Percentiles rank a stretch among this genome's conserved stretches.
Evolutionary conservation across 306 rosid genomes (phyloP).

Genomic region (Herpetospermum pedunculosum): DNA sequence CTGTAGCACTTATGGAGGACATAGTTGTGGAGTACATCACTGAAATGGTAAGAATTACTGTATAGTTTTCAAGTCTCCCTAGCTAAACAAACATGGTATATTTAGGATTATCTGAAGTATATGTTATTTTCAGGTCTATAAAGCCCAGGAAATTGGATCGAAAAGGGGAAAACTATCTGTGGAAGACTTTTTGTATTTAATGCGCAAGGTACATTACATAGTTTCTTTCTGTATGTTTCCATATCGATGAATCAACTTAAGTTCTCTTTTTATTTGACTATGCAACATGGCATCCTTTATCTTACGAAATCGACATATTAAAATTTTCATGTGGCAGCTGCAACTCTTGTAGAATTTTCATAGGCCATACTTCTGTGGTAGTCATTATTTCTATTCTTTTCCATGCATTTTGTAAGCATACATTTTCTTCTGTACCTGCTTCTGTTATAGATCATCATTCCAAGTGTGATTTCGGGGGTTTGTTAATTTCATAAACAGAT

Average conservation of each 20-base stretch:
- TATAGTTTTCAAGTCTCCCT: background rate
- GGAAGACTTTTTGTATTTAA: slow-evolving; percentile 76
- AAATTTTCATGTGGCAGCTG: background rate
- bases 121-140: slow-evolving; percentile 49
- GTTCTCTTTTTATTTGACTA: background rate
- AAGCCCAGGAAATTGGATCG: slow-evolving; percentile 89
- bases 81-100: background rate
- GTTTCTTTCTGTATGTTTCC: background rate
- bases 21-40: slow-evolving; percentile 81
- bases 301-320: background rate
- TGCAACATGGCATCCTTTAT: background rate
- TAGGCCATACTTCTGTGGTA: background rate
- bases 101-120: background rate
- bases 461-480: background rate
- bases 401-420: background rate
- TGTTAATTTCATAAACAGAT: background rate
- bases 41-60: slow-evolving; percentile 41
- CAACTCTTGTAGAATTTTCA: background rate
- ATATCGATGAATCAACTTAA: background rate
- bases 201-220: slow-evolving; percentile 58
- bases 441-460: background rate
- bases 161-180: slow-evolving; percentile 80
- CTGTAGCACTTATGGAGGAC: slow-evolving; percentile 84
- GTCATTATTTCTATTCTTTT: background rate
- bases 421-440: background rate